phyloP scores from a whole-genome alignment of 441 rosid genomes.

The Viola pubescens region DNA sequence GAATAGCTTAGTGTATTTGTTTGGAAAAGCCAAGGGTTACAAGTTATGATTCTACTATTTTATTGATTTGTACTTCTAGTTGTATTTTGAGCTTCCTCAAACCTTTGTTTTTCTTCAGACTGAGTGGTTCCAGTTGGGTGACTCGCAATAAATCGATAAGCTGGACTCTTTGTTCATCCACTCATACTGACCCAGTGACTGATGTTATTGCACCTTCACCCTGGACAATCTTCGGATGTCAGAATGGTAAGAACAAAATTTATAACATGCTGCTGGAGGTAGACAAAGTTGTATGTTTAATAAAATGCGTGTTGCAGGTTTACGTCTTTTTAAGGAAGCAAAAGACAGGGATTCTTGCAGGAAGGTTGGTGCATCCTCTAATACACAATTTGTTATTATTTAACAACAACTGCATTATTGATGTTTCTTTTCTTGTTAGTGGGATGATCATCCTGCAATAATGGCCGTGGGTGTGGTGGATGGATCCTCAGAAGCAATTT shows the following conservation, averaged over 20 bases:
- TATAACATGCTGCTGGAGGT: constrained; percentile 11
- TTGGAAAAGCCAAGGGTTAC: not conserved
- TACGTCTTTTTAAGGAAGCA: constrained; percentile 90
- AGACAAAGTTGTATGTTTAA: constrained; percentile 18
- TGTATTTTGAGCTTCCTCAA: constrained; percentile 15
- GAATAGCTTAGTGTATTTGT: too few species aligned
- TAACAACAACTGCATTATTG: constrained; percentile 8
- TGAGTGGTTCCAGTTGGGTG: constrained; percentile 50
- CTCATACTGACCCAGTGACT: constrained; percentile 49
- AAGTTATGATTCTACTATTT: not conserved
- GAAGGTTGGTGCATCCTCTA: constrained; percentile 43
- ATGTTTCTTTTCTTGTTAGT: constrained; percentile 31
- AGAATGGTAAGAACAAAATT: constrained; percentile 49
- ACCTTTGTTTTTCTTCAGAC: constrained; percentile 33
- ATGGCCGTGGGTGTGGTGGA: constrained; percentile 97
- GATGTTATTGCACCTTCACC: constrained; percentile 96
- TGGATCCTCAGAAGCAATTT: constrained; percentile 91
- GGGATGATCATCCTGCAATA: constrained; percentile 98
- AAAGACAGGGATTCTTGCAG: constrained; percentile 71
- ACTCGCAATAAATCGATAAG: constrained; percentile 46
- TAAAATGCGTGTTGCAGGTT: constrained; percentile 42
- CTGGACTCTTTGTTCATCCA: constrained; percentile 64
- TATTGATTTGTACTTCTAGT: constrained; percentile 2
- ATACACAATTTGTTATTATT: constrained; percentile 10
- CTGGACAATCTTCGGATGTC: constrained; percentile 96